Percentiles rank a stretch among this genome's conserved stretches.
These are phyloP conservation scores for Colletotrichum theobromicola DNA, from an alignment of 2,329 filamentous ascomycete species.

Conservation along the genomic window DNA sequence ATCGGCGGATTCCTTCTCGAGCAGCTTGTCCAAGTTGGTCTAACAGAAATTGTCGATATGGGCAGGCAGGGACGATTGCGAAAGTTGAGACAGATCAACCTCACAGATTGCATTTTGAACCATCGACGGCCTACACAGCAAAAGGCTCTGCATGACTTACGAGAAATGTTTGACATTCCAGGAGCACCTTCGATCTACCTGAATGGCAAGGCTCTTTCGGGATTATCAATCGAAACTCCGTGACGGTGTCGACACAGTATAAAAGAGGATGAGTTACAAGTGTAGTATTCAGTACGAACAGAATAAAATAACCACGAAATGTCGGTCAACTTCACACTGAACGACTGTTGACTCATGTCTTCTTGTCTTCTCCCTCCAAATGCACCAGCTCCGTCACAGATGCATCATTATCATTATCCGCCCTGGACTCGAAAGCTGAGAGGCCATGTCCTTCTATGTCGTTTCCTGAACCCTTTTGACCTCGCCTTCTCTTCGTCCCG, in stretches of 20 bases:
- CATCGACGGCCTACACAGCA: neutral
- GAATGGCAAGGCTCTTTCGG: neutral
- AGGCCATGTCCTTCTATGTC: neutral
- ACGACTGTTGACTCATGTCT: neutral
- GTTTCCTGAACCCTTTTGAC: neutral
- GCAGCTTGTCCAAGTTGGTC: neutral
- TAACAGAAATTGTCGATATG: neutral
- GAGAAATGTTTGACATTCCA: neutral
- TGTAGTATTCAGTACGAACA: neutral
- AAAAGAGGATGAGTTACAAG: neutral
- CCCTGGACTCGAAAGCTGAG: neutral
- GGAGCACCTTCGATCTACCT: neutral
- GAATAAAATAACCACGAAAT: neutral
- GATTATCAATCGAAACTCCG: neutral
- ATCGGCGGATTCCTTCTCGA: neutral
- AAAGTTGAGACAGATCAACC: neutral
- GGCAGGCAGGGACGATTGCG: neutral
- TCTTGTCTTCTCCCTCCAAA: neutral
- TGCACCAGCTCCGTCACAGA: neutral
- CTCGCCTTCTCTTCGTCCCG: neutral
- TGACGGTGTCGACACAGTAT: neutral
- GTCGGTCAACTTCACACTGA: too few species aligned
- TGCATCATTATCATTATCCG: neutral
- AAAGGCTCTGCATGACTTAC: neutral
- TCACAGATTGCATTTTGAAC: neutral